phyloP scores from a whole-genome alignment of 768 basidiomycete species.

The Pulveroboletus ravenelii region DNA sequence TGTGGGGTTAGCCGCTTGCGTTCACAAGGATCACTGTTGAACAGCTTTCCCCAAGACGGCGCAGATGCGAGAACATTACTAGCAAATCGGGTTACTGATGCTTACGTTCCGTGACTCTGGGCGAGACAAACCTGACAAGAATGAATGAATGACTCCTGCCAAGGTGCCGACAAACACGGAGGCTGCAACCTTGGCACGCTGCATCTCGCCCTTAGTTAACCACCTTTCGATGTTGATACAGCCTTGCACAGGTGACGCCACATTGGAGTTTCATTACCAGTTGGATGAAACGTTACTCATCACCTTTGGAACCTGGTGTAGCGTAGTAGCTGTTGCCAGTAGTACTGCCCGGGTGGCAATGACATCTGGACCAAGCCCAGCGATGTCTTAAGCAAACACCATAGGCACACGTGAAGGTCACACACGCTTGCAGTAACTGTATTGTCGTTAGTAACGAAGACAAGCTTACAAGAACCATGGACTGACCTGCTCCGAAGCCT shows the following conservation, averaged over 20 bases:
- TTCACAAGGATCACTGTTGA: slow-evolving; percentile 57
- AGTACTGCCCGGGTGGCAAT: slow-evolving; percentile 26
- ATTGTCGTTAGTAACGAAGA: too few relatives aligned
- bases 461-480: too few relatives aligned
- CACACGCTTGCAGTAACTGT: too few relatives aligned
- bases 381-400: neutral
- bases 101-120: neutral
- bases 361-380: slow-evolving; percentile 21
- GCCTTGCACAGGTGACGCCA: neutral
- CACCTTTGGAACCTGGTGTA: slow-evolving; percentile 23
- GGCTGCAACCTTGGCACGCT: slow-evolving; percentile 17
- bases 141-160: slow-evolving; percentile 8
- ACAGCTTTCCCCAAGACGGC: slow-evolving; percentile 50
- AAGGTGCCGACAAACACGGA: slow-evolving; percentile 14
- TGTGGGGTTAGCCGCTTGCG: too few relatives aligned
- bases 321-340: slow-evolving; percentile 19
- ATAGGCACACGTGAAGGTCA: too few relatives aligned
- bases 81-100: neutral
- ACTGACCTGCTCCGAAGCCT: slow-evolving; percentile 24
- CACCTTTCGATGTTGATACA: slow-evolving; percentile 21
- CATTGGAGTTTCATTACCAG: slow-evolving; percentile 17
- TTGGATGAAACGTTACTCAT: slow-evolving; percentile 17
- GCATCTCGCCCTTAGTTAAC: slow-evolving; percentile 15
- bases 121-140: slow-evolving; percentile 6
- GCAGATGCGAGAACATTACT: slow-evolving; percentile 43